phyloP scores from a whole-genome alignment of 2,329 filamentous ascomycete species.

The Aphanoascus verrucosus region DNA sequence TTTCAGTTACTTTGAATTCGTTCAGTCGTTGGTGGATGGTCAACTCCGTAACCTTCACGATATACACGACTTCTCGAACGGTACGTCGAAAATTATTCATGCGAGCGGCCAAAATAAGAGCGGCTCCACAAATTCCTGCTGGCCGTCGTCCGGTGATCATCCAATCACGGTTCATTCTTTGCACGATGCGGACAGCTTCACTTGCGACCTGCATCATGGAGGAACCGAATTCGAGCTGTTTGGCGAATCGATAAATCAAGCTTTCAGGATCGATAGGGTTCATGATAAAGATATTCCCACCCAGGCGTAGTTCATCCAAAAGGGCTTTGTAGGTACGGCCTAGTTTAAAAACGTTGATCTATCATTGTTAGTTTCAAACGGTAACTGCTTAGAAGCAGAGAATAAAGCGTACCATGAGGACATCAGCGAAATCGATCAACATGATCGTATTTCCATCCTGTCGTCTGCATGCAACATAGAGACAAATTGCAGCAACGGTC shows the following conservation, averaged over 20 bases:
- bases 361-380: slow-evolving; percentile 21
- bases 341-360: slow-evolving; percentile 83
- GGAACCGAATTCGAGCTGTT: slow-evolving; percentile 79
- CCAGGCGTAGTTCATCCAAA: slow-evolving; percentile 47
- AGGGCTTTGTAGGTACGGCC: slow-evolving; percentile 82
- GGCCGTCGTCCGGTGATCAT: slow-evolving; percentile 91
- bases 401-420: slow-evolving; percentile 42
- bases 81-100: slow-evolving; percentile 98
- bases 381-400: background rate
- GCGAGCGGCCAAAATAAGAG: slow-evolving; percentile 83
- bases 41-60: slow-evolving; percentile 89
- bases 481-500: slow-evolving; percentile 77
- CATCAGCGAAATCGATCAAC: slow-evolving; percentile 90
- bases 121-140: slow-evolving; percentile 87
- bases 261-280: slow-evolving; percentile 77
- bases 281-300: slow-evolving; percentile 53
- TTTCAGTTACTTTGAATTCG: slow-evolving; percentile 82
- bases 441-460: slow-evolving; percentile 72
- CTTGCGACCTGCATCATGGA: slow-evolving; percentile 74
- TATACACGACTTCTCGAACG: slow-evolving; percentile 89
- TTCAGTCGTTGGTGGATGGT: slow-evolving; percentile 85
- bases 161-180: slow-evolving; percentile 94
- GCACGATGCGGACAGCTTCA: slow-evolving; percentile 76
- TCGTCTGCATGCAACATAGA: slow-evolving; percentile 79
- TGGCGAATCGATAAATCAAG: slow-evolving; percentile 81